These are phyloP conservation scores for Colletotrichum cordylinicola DNA, from an alignment of 2,329 filamentous ascomycete genomes.

Conservation along the genomic window DNA sequence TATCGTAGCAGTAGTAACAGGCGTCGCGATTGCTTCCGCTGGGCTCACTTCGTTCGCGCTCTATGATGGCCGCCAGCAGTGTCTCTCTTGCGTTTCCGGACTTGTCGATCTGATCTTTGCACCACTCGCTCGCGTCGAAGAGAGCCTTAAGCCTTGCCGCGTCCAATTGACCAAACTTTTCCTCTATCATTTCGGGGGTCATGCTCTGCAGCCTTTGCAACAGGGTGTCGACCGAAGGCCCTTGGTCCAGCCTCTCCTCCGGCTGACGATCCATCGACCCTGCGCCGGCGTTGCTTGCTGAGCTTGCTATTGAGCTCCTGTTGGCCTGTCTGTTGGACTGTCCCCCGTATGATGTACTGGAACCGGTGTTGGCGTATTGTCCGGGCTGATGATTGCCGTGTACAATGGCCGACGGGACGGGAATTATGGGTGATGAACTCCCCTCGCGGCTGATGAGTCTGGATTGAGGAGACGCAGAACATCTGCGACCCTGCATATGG, in stretches of 20 bases:
- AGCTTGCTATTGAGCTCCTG: background rate
- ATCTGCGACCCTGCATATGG: background rate
- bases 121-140: background rate
- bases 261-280: background rate
- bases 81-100: background rate
- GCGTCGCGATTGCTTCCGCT: background rate
- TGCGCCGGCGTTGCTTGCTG: background rate
- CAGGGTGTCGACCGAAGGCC: background rate
- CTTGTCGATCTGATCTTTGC: background rate
- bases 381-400: background rate
- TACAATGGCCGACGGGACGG: fast-evolving
- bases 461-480: background rate
- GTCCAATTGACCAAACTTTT: background rate
- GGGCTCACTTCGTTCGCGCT: background rate
- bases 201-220: background rate
- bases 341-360: background rate
- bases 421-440: background rate
- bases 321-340: background rate
- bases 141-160: background rate
- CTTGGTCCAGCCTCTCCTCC: background rate
- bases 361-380: background rate
- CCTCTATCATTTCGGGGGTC: background rate
- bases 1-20: background rate
- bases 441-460: background rate
- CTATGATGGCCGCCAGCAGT: background rate